Conservation (phyloP, 129 eudicot genomes). For the Rutidosis leptorrhynchoides region DNA sequence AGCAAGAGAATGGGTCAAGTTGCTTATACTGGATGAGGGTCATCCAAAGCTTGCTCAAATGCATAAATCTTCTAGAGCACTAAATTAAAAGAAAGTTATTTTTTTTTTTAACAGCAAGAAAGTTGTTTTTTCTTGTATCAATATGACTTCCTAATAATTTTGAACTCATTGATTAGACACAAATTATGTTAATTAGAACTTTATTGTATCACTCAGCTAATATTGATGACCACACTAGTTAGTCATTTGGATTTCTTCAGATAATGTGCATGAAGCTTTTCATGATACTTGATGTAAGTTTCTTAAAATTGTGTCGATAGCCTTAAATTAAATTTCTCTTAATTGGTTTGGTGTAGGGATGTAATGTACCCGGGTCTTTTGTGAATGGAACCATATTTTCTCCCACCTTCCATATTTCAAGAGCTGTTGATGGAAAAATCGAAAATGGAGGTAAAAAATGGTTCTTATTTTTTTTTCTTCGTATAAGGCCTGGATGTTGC, state of each 20-base stretch:
- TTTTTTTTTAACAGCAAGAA: too few species aligned
- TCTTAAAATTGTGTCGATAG: background rate
- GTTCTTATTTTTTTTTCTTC: slow-evolving; percentile 9
- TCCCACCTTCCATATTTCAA: slow-evolving; percentile 73
- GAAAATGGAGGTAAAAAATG: slow-evolving; percentile 47
- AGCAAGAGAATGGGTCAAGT: background rate
- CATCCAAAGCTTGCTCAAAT: background rate
- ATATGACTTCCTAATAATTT: background rate
- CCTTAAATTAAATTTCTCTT: background rate
- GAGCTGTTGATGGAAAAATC: slow-evolving; percentile 54
- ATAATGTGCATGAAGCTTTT: background rate
- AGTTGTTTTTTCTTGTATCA: background rate
- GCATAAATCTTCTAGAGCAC: background rate
- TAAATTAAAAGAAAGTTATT: too few species aligned
- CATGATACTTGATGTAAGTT: background rate
- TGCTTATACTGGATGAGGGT: background rate
- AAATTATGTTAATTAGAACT: too few species aligned
- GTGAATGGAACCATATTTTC: slow-evolving; percentile 75
- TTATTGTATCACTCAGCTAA: background rate
- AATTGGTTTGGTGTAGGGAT: slow-evolving; percentile 33
- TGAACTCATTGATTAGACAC: too few species aligned
- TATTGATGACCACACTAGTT: too few species aligned
- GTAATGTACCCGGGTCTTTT: slow-evolving; percentile 41
- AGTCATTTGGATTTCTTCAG: background rate
- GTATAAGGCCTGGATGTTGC: background rate